Evolutionary conservation across 257 asterid genomes (phyloP), one percentile per base, ranked within the genome.

Genomic region (Primulina eburnea): DNA sequence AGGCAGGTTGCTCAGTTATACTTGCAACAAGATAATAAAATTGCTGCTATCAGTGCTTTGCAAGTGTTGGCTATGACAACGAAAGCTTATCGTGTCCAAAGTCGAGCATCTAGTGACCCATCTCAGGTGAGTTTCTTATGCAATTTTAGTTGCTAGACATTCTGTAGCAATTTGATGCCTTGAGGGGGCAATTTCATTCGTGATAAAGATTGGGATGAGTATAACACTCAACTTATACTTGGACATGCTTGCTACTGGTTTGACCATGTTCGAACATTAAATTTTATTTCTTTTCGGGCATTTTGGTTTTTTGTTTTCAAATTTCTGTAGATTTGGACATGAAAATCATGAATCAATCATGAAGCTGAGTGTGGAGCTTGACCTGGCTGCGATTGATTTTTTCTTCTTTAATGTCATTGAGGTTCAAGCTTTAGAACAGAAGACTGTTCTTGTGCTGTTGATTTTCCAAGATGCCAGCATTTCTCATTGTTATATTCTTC

Each of bases 51-150:
- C 66, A 90, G 99, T 69, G 97, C 99, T 62, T 86, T 90, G 96
- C 99, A 93, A 87, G 97, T 93, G 70, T 80, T 93, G 88, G 97
- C 99, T 38, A 90, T 93, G 96, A 93, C 99, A 62, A 89, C 99
- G 28, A 88, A 89, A 83, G 96, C 97, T 56, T 93, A 93, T 76
- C 97, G 96, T 66, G 94, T 93, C 75, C 96, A 93, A 82, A 93
- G 99, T 73, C 83, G 92, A 81, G 96, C 96, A 78, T 87, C 91
- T 68, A 82, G 80, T 71, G 92, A 85, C 75, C 84, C 77, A 65
- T 81, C 78, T 68, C 79, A 75, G 69, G 99, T 93, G 84, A 89
- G 88, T 79, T 14, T 38, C 52, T n/a, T 61, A 17, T 74, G 34
- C 66, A n/a, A 18, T 57, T 60, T 32, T 43, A 38, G 30, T 69